A percentile compares a stretch with the other conserved stretches of the same genome.
Evolutionary conservation across 1,284 basidiomycete genomes (phyloP).

Genomic region (Ustilago trichophora): DNA sequence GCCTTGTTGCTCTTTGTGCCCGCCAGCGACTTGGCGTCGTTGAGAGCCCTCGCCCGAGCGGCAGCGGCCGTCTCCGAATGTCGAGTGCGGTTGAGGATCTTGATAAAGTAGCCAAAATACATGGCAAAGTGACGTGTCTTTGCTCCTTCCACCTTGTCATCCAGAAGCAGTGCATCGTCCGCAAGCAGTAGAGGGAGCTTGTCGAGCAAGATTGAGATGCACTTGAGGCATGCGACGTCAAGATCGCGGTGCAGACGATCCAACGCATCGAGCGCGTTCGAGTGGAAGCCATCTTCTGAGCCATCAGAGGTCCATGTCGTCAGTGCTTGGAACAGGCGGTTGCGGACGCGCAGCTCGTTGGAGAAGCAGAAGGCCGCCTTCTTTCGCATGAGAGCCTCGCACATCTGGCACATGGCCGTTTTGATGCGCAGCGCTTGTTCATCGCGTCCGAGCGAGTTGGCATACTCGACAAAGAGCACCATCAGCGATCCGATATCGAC

Average conservation of each 20-base stretch:
- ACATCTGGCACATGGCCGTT: constrained; percentile 60
- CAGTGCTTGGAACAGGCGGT: constrained; percentile 60
- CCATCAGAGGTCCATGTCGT: constrained; percentile 62
- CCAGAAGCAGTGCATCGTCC: constrained; percentile 59
- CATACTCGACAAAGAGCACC: constrained; percentile 62
- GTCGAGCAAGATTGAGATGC: constrained; percentile 59
- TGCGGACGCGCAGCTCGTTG: constrained; percentile 60
- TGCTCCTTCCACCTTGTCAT: constrained; percentile 63
- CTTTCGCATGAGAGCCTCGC: constrained; percentile 58
- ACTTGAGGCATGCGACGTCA: constrained; percentile 58
- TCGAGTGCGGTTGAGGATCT: constrained; percentile 59
- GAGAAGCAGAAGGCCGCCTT: constrained; percentile 54
- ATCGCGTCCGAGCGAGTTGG: constrained; percentile 54
- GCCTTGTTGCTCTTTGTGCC: constrained; percentile 12
- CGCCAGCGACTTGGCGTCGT: constrained; percentile 14
- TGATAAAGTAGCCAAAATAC: constrained; percentile 63
- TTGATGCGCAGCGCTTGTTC: constrained; percentile 62
- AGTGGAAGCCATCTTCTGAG: constrained; percentile 32
- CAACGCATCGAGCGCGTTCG: constrained; percentile 31
- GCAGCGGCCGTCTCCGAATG: constrained; percentile 36
- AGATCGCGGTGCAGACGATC: constrained; percentile 60
- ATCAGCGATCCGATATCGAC: constrained; percentile 62
- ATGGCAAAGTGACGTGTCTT: constrained; percentile 60
- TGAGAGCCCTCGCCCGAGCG: constrained; percentile 13
- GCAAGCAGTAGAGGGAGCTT: constrained; percentile 58